phyloP scores from a whole-genome alignment of 164 flowering plant genomes.

The Magnolia kwangsiensis region DNA sequence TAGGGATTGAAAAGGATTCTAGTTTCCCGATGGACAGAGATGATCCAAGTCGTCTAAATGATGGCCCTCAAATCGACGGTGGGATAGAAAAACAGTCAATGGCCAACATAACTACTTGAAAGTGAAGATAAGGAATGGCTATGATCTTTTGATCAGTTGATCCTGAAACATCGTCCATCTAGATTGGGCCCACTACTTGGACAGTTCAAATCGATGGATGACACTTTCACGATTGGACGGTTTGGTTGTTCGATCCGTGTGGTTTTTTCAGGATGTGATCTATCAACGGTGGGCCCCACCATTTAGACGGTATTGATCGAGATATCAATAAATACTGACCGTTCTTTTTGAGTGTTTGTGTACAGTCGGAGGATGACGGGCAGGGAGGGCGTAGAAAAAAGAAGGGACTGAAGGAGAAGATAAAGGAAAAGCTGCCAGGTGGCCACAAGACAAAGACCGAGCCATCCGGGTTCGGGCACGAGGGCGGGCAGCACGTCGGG shows the following conservation, averaged over 20 bases:
- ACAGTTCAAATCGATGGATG: too few species aligned
- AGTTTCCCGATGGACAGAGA: too few species aligned
- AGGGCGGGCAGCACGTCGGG: slow-evolving; percentile 15
- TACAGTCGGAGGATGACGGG: slow-evolving; percentile 68
- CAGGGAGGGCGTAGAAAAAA: slow-evolving; percentile 63
- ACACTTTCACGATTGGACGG: not conserved
- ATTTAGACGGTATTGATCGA: not conserved
- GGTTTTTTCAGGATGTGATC: not conserved
- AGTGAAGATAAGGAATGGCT: too few species aligned
- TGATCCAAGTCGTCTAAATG: too few species aligned
- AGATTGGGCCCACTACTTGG: too few species aligned
- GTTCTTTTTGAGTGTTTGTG: not conserved
- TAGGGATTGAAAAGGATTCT: too few species aligned
- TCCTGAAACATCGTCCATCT: too few species aligned
- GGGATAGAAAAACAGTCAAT: too few species aligned
- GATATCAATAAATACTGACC: not conserved
- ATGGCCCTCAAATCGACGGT: too few species aligned
- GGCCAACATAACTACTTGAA: too few species aligned
- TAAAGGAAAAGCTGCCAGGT: slow-evolving; percentile 53
- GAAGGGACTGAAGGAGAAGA: slow-evolving; percentile 51
- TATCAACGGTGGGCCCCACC: not conserved
- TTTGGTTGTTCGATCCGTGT: not conserved
- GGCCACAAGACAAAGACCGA: slow-evolving; percentile 18
- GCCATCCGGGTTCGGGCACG: not conserved
- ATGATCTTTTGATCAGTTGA: too few species aligned